These are phyloP conservation scores for Megacollybia marginata DNA, from an alignment of 768 basidiomycete genomes.

Conservation along the genomic window DNA sequence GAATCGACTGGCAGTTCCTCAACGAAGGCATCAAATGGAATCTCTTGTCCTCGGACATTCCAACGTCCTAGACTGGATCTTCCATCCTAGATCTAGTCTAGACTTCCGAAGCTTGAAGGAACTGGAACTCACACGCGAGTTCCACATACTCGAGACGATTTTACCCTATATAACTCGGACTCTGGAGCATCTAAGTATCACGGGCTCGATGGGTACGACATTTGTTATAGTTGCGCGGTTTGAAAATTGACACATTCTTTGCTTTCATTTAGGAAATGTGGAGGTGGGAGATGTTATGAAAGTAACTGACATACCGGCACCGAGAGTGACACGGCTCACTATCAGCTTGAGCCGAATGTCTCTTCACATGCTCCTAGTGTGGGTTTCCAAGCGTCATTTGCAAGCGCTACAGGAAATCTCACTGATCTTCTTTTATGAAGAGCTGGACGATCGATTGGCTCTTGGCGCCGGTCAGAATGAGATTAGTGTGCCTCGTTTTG, in stretches of 20 bases:
- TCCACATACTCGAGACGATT: neutral
- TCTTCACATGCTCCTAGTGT: neutral
- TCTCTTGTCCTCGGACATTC: neutral
- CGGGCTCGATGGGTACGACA: neutral
- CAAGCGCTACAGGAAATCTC: neutral
- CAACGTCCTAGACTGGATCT: neutral
- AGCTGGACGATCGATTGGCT: neutral
- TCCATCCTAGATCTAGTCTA: neutral
- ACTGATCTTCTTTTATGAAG: neutral
- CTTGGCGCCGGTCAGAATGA: neutral
- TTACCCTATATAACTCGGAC: neutral
- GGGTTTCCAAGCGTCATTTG: neutral
- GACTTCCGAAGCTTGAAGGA: neutral
- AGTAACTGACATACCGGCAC: neutral
- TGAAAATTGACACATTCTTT: neutral
- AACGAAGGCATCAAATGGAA: too few relatives aligned
- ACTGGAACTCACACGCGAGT: neutral
- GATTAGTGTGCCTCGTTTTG: neutral
- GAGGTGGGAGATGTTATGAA: neutral
- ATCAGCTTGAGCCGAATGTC: neutral
- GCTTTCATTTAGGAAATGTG: neutral
- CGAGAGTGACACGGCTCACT: neutral
- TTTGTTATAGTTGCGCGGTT: neutral
- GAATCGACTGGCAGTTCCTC: neutral
- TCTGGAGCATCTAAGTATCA: neutral